These are phyloP conservation scores for Colletotrichum musicola DNA, from an alignment of 2,329 filamentous ascomycete genomes.

Conservation along the genomic window DNA sequence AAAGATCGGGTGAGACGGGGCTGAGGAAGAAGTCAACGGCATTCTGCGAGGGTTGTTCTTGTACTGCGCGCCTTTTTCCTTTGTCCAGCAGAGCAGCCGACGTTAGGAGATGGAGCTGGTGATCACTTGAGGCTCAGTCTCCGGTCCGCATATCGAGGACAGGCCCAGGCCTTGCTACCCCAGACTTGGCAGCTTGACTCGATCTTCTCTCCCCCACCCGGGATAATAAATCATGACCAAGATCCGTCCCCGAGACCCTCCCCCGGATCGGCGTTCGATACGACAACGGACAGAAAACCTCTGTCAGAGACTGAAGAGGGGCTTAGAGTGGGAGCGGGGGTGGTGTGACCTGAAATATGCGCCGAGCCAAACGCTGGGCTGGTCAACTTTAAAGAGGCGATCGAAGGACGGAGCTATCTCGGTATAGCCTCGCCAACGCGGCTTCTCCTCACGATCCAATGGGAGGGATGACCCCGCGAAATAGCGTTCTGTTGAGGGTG, in stretches of 20 bases:
- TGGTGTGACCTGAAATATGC: slow-evolving; percentile 9
- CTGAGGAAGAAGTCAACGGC: background rate
- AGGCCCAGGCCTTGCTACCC: slow-evolving; percentile 4
- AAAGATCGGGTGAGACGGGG: slow-evolving; percentile 3
- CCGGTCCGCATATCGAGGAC: background rate
- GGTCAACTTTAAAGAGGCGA: slow-evolving; percentile 19
- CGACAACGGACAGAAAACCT: background rate
- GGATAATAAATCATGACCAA: background rate
- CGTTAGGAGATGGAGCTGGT: background rate
- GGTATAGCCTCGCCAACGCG: slow-evolving; percentile 27
- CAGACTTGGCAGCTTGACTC: slow-evolving; percentile 24
- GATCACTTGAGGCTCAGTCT: slow-evolving; percentile 25
- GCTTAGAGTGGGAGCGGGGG: background rate
- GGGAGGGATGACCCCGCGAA: slow-evolving; percentile 9
- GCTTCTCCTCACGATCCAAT: slow-evolving; percentile 8
- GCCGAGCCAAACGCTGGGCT: background rate
- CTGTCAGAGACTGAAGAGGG: no score
- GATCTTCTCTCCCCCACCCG: background rate
- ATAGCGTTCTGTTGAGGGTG: no score
- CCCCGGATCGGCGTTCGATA: background rate
- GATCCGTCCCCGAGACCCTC: background rate
- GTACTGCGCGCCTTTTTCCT: no score
- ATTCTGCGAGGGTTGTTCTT: background rate
- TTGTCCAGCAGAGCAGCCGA: background rate
- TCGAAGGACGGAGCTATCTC: slow-evolving; percentile 25